Base-by-base conservation (phyloP, 805 yeast genomes). In the Yamadazyma paraphyllophila region DNA sequence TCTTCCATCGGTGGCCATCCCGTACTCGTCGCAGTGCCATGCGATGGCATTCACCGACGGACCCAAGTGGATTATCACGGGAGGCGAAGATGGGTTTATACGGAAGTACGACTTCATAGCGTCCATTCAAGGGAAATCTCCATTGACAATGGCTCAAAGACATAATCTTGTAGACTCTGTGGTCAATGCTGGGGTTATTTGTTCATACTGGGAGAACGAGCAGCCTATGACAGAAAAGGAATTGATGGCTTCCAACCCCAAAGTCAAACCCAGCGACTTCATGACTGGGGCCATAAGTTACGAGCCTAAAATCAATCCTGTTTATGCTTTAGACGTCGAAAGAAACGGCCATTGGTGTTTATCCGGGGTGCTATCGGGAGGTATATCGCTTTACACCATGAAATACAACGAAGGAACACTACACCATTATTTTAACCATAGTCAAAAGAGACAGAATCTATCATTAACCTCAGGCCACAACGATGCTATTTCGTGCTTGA, bases 131-230 rank as follows among this genome's bases (percentile, higher is more conserved):
- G 97, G 97, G 13, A 86, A 85, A 54, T 72, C 85, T 6, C 92
- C 94, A 4, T 70, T 94, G 43, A 92, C 98, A 0, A 87, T 90
- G 49, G 89, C 96, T 2, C 99, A 94, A 62, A 81, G 81, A 57
- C 98, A 94, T 63, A 85, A 88, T 40, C 72, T 90, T 41, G 89
- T 89, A 17, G 99, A 94, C 61, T 79, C 94, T 1, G 80, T 94
- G 27, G 77, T 85, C 7, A 84, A 85, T 58, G 94, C 90, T 0
- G 99, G 98, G 6, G 83, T 88, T 4, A 66, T 91, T 4, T 60
- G 77, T 12, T 84, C 94, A 0, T 92, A 89, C 67, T 94, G 97
- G 97, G 98, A 92, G 59, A 94, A 94, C 63, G 98, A 94, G 66
- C 88, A 90, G 57, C 97, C 98, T 0, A 69, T 80, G 46, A 65